A percentile compares a stretch with the other conserved stretches of the same genome.
These are phyloP conservation scores for Yamadazyma mexicana DNA, from an alignment of 1,139 yeast species.

Conservation along the genomic window DNA sequence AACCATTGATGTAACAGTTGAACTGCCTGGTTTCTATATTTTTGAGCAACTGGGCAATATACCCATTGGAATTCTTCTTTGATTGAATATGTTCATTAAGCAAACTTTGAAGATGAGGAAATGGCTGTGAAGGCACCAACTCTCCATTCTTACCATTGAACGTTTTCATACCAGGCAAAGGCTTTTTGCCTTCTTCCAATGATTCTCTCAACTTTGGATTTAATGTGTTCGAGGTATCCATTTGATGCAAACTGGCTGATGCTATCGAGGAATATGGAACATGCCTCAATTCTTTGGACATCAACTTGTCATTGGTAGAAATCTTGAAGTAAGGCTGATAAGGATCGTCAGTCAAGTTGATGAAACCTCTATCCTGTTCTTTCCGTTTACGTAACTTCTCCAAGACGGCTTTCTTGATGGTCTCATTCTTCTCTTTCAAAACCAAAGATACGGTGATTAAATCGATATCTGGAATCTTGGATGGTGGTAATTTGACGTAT, in stretches of 20 bases:
- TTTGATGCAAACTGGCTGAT: constrained; percentile 70
- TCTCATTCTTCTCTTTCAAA: constrained; percentile 71
- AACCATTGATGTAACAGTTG: constrained; percentile 47
- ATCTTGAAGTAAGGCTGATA: constrained; percentile 82
- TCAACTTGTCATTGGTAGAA: constrained; percentile 49
- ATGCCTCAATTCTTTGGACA: constrained; percentile 54
- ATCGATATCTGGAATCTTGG: constrained; percentile 92
- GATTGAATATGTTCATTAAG: constrained; percentile 29
- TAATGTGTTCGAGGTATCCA: constrained; percentile 59
- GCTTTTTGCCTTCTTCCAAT: constrained; percentile 40
- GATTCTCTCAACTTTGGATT: constrained; percentile 41
- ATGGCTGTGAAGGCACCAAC: constrained; percentile 42
- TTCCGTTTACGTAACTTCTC: constrained; percentile 77
- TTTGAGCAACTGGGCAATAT: constrained; percentile 42
- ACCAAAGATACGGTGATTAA: constrained; percentile 79
- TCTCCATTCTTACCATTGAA: constrained; percentile 49
- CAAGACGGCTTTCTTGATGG: constrained; percentile 76
- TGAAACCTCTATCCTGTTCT: constrained; percentile 69
- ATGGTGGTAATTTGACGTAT: constrained; percentile 82
- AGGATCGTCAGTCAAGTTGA: constrained; percentile 89
- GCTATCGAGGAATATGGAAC: constrained; percentile 79
- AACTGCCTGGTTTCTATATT: constrained; percentile 49
- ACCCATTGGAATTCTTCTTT: constrained; percentile 27
- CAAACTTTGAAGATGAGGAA: constrained; percentile 43
- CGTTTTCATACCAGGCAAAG: constrained; percentile 45